These are phyloP conservation scores for Nemophila menziesii DNA, from an alignment of 257 asterid species.

Conservation along the genomic window DNA sequence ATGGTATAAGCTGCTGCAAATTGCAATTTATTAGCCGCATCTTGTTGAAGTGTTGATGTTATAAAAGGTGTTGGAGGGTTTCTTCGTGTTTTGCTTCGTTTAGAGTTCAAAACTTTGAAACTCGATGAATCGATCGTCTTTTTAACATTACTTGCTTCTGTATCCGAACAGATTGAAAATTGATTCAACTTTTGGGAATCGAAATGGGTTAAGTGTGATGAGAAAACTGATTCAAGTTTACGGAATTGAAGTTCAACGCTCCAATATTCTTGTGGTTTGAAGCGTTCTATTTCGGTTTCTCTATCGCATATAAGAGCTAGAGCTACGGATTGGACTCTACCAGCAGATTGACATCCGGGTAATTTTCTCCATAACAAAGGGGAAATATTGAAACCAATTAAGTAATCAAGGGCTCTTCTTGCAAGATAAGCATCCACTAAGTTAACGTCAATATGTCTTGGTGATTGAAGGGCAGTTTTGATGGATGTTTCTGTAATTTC, in stretches of 20 bases:
- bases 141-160: constrained; percentile 52
- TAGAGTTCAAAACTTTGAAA: constrained; percentile 43
- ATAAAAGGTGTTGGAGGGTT: constrained; percentile 72
- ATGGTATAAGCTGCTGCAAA: constrained; percentile 63
- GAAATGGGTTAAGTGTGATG: constrained; percentile 51
- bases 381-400: constrained; percentile 90
- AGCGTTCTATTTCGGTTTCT: constrained; percentile 72
- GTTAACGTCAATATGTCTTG: constrained; percentile 62
- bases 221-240: constrained; percentile 23
- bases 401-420: constrained; percentile 87
- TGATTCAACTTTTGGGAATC: constrained; percentile 42
- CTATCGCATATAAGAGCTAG: constrained; percentile 78
- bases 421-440: constrained; percentile 95
- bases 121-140: constrained; percentile 34
- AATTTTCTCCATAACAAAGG: constrained; percentile 90
- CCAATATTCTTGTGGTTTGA: constrained; percentile 81
- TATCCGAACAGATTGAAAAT: constrained; percentile 43
- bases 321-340: constrained; percentile 96
- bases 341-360: constrained; percentile 97
- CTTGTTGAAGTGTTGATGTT: constrained; percentile 94
- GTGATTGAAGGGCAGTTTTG: constrained; percentile 73
- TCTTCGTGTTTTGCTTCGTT: constrained; percentile 43
- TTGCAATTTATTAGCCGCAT: constrained; percentile 75
- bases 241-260: constrained; percentile 44
- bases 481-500: constrained; percentile 87